These are phyloP conservation scores for Sporothrix protearum DNA, from an alignment of 2,329 filamentous ascomycete species.

Conservation along the genomic window DNA sequence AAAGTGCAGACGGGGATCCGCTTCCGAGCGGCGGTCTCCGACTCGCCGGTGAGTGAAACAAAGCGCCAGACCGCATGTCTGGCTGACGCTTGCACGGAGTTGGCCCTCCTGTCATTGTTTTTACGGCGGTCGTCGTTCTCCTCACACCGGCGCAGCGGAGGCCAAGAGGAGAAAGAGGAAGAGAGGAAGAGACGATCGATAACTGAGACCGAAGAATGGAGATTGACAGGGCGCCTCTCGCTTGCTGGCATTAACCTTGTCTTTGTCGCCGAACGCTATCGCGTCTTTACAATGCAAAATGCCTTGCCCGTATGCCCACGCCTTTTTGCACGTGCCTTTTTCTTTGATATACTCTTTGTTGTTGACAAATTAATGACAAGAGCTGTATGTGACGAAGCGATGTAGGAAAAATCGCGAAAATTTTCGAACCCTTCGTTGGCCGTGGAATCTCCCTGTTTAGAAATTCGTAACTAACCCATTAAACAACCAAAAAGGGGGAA, in stretches of 20 bases:
- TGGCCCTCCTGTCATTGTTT: not conserved
- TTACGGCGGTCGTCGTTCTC: not conserved
- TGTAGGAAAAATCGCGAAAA: no score
- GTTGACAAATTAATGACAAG: not conserved
- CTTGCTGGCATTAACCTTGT: not conserved
- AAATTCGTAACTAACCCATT: not conserved
- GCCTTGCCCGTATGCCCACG: not conserved
- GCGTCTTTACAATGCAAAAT: not conserved
- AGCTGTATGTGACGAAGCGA: not conserved
- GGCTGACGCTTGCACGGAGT: no score
- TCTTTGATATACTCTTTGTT: not conserved
- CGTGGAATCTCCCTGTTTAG: not conserved
- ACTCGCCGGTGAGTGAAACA: not conserved
- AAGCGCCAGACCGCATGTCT: not conserved
- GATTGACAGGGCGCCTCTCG: no score
- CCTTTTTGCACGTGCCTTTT: not conserved
- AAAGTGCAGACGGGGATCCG: not conserved
- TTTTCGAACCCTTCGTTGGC: no score
- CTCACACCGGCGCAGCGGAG: no score
- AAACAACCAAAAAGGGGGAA: not conserved
- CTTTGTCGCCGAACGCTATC: not conserved
- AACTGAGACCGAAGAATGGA: no score
- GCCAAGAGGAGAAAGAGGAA: no score
- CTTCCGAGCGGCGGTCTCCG: conserved; percentile 11
- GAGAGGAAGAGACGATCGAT: no score